Base-by-base conservation (phyloP, 192 early-diverging fungal genomes). In the Rhizophagus clarus region DNA sequence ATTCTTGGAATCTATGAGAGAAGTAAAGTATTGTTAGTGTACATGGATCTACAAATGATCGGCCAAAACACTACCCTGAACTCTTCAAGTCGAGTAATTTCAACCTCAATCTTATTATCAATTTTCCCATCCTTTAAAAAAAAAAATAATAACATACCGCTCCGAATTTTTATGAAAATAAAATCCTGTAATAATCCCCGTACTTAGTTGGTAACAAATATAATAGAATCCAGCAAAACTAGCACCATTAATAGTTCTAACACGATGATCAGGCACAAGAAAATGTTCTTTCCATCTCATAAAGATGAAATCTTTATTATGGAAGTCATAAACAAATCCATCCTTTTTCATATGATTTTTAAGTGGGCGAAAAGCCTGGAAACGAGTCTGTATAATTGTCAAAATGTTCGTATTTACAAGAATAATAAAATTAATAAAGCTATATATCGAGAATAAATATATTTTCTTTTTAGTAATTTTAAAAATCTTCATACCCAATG, bases 211-310 rank as follows among this genome's bases (percentile, higher is more conserved):
- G 74, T 91, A 95, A 84, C 90, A 87, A 82, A 91, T 93, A 74
- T 95, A 97, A 81, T 97, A 97, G 72, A 97, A 97, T 11, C 96
- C 96, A 32, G 92, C 95, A 89, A 95, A 97, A 66, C 92, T 94
- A 7, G 96, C 96, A 34, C 96, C 96, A 70, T 89, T 85, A 61
- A 97, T 94, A 20, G 82, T 85, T 70, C 87, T 88, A 20, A 96
- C 89, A 47, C 85, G 83, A 83, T 97, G 95, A 81, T 97, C 93
- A n/a, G 96, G 95, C 14, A 96, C 93, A 61, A 97, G 81, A 79
- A 97, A 97, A 81, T 94, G 92, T 75, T 97, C 96, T 85, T 97
- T 97, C 96, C 96, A 97, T 61, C 96, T 88, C 96, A 97, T 97
- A 84, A 94, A 97, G 11, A 97, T 86, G 56, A 84, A 89, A 81